These are phyloP conservation scores for Bruguiera sexangula DNA, from an alignment of 345 rosid species.

Conservation along the genomic window DNA sequence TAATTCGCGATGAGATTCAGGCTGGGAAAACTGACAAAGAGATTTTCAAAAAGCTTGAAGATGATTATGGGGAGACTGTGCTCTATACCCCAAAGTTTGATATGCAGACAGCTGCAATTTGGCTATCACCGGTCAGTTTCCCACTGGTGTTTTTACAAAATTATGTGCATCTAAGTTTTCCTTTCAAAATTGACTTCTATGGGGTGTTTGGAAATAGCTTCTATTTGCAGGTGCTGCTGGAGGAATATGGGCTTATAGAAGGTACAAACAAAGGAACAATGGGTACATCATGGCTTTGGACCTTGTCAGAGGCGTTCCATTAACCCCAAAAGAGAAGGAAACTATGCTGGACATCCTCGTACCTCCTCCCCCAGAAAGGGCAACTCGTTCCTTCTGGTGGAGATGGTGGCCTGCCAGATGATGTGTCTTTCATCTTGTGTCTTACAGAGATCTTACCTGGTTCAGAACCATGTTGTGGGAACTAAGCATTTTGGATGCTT, in stretches of 20 bases:
- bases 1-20: constrained; percentile 85
- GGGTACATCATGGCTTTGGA: constrained; percentile 84
- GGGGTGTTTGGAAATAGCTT: constrained; percentile 35
- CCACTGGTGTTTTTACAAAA: background rate
- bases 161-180: background rate
- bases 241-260: constrained; percentile 67
- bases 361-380: constrained; percentile 58
- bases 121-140: constrained; percentile 86
- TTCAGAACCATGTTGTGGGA: background rate
- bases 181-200: background rate
- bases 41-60: constrained; percentile 85
- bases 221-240: constrained; percentile 64
- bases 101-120: constrained; percentile 83
- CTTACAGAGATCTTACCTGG: background rate
- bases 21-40: constrained; percentile 89
- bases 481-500: no score
- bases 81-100: constrained; percentile 94
- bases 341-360: constrained; percentile 83
- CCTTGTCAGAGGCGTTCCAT: constrained; percentile 75
- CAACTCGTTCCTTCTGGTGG: constrained; percentile 48
- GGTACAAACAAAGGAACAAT: constrained; percentile 64
- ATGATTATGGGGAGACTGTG: constrained; percentile 90
- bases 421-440: constrained; percentile 3
- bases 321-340: constrained; percentile 79
- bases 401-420: constrained; percentile 40